These are phyloP conservation scores for Isatis lusitanica DNA, from an alignment of 441 rosid genomes.

Conservation along the genomic window DNA sequence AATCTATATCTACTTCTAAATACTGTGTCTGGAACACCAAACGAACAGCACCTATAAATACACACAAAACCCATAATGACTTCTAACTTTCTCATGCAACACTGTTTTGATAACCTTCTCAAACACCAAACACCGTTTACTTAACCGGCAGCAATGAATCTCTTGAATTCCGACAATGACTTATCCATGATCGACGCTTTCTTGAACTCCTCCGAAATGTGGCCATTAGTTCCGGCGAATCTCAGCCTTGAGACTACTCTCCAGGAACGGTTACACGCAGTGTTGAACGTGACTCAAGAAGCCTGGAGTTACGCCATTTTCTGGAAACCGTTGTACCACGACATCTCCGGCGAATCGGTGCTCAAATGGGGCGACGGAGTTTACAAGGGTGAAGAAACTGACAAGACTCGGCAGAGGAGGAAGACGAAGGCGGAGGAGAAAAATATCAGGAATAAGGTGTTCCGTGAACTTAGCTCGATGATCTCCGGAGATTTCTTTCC, in stretches of 20 bases:
- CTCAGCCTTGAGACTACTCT: conserved; percentile 61
- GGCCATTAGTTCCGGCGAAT: conserved; percentile 31
- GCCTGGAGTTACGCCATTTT: conserved; percentile 88
- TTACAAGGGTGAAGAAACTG: conserved; percentile 65
- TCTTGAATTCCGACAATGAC: conserved; percentile 66
- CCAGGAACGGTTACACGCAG: conserved; percentile 75
- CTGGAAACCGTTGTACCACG: conserved; percentile 72
- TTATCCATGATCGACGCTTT: conserved; percentile 76
- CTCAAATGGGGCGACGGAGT: conserved; percentile 90
- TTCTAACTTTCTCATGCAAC: no score
- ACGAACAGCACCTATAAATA: no score
- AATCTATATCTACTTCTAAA: no score
- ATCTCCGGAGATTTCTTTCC: conserved; percentile 47
- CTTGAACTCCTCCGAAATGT: conserved; percentile 54
- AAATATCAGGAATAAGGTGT: conserved; percentile 62
- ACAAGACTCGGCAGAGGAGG: conserved; percentile 34
- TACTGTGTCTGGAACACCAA: no score
- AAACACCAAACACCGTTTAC: background rate
- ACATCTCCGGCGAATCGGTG: conserved; percentile 46
- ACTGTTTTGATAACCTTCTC: no score
- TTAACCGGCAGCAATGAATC: conserved; percentile 47
- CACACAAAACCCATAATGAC: no score
- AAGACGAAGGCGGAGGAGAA: conserved; percentile 46
- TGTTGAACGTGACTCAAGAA: conserved; percentile 64
- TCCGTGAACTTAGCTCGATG: conserved; percentile 71